Conservation (phyloP, 306 rosid genomes). For the Astragalus membranaceus region DNA sequence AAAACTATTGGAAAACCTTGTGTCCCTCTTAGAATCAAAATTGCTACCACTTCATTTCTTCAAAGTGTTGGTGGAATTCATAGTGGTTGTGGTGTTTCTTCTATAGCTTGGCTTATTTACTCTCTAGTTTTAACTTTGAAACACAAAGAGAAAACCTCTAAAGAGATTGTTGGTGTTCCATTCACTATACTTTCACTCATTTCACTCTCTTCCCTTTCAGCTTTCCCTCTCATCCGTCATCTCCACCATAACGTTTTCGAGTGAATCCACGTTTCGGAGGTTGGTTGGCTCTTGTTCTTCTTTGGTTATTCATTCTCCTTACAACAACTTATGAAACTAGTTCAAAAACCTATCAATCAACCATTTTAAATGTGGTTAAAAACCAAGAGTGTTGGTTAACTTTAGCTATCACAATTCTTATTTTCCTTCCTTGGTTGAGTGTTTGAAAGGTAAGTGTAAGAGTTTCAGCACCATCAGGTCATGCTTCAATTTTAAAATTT, state of each 20-base stretch:
- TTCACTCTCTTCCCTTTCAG: constrained; percentile 50
- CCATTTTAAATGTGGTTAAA: constrained; percentile 19
- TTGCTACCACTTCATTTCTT: constrained; percentile 51
- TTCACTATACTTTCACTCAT: constrained; percentile 50
- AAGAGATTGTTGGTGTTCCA: constrained; percentile 35
- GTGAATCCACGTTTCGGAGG: constrained; percentile 60
- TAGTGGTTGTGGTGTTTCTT: constrained; percentile 66
- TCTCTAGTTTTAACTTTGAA: constrained; percentile 36
- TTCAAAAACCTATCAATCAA: constrained; percentile 24
- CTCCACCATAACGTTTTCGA: constrained; percentile 66
- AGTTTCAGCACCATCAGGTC: constrained; percentile 44
- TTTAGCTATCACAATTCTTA: constrained; percentile 35
- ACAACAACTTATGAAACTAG: constrained; percentile 29
- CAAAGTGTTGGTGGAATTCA: constrained; percentile 73
- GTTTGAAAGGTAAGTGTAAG: constrained; percentile 25
- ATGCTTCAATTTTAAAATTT: constrained; percentile 51
- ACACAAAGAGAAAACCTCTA: constrained; percentile 34
- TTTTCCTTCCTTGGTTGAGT: constrained; percentile 50
- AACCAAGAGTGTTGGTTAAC: constrained; percentile 57
- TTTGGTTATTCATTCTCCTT: constrained; percentile 45
- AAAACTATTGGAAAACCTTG: constrained; percentile 38
- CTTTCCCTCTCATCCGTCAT: constrained; percentile 64
- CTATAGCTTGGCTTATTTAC: constrained; percentile 62
- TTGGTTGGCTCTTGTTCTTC: constrained; percentile 49
- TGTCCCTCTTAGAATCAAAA: constrained; percentile 45